Percentiles rank a stretch among this genome's conserved stretches.
Conservation (phyloP, 768 basidiomycete species). For the Rhodotorula kratochvilovae region DNA sequence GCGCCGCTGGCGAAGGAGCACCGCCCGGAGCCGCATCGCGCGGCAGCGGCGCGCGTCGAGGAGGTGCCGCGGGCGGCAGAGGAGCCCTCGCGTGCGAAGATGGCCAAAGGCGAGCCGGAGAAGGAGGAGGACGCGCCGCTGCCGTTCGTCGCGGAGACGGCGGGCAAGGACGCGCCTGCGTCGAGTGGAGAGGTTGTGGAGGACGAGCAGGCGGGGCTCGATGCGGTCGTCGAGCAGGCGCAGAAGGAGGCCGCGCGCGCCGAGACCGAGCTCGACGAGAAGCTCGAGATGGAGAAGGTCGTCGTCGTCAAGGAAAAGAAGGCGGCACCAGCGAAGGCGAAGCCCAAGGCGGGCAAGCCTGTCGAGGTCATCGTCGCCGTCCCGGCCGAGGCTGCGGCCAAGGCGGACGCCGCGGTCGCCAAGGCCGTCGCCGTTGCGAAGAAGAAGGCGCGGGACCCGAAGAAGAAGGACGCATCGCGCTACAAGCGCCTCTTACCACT, state of each 20-base stretch:
- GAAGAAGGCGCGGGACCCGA: not conserved
- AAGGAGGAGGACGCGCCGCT: not conserved
- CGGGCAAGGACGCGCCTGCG: no score
- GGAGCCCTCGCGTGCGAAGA: not conserved
- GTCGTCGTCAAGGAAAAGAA: not conserved
- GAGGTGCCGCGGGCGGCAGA: not conserved
- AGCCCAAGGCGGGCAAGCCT: not conserved
- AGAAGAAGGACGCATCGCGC: slow-evolving; percentile 25
- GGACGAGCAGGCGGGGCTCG: slow-evolving; percentile 16
- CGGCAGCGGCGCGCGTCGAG: not conserved
- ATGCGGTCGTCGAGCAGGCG: slow-evolving; percentile 8
- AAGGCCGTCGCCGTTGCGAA: not conserved
- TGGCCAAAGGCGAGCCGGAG: not conserved
- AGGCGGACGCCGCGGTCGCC: slow-evolving; percentile 1
- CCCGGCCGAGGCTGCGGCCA: not conserved
- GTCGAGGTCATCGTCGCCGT: not conserved
- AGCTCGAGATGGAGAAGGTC: not conserved
- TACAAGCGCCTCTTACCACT: slow-evolving; percentile 29
- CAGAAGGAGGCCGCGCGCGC: not conserved
- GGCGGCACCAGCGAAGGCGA: not conserved
- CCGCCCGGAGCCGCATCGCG: not conserved
- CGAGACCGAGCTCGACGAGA: not conserved
- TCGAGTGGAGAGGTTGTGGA: not conserved
- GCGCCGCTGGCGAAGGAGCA: not conserved
- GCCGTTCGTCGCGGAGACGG: not conserved